These are phyloP conservation scores for Aegilops tauschii DNA, from an alignment of 176 grass and related monocot genomes.

Conservation along the genomic window DNA sequence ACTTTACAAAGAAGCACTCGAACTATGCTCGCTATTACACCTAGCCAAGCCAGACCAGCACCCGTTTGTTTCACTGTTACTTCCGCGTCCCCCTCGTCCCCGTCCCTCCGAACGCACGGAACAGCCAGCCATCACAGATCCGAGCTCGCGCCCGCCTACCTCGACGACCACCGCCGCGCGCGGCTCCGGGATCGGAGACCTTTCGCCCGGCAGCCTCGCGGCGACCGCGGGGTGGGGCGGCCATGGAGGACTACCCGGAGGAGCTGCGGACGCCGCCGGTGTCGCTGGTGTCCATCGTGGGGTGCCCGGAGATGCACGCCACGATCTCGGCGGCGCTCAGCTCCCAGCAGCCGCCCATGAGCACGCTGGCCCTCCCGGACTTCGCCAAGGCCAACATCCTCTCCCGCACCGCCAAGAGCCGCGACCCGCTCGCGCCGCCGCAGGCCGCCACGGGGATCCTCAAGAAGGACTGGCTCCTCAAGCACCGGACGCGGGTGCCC, in stretches of 20 bases:
- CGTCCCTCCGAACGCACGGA: constrained; percentile 15
- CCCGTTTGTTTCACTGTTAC: background rate
- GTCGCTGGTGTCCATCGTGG: constrained; percentile 67
- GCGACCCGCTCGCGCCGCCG: constrained; percentile 74
- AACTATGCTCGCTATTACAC: background rate
- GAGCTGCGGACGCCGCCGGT: constrained; percentile 94
- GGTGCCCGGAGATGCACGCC: constrained; percentile 92
- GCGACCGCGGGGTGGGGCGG: constrained; percentile 19
- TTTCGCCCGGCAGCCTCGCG: constrained; percentile 4
- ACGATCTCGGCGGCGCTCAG: constrained; percentile 82
- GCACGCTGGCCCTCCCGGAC: constrained; percentile 76
- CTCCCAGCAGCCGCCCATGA: constrained; percentile 82
- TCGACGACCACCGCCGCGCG: constrained; percentile 23
- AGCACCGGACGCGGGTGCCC: constrained; percentile 77
- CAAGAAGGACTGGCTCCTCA: constrained; percentile 92
- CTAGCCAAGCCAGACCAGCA: too few species aligned
- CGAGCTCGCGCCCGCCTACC: constrained; percentile 25
- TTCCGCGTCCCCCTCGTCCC: constrained; percentile 20
- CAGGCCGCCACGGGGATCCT: constrained; percentile 62
- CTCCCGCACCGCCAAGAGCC: constrained; percentile 57
- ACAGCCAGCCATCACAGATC: constrained; percentile 43
- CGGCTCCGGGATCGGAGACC: background rate
- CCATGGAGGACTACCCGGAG: constrained; percentile 97
- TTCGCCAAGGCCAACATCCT: constrained; percentile 78
- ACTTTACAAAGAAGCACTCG: background rate